phyloP scores from a whole-genome alignment of 2,329 filamentous ascomycete genomes.

The Esteya vermicola region DNA sequence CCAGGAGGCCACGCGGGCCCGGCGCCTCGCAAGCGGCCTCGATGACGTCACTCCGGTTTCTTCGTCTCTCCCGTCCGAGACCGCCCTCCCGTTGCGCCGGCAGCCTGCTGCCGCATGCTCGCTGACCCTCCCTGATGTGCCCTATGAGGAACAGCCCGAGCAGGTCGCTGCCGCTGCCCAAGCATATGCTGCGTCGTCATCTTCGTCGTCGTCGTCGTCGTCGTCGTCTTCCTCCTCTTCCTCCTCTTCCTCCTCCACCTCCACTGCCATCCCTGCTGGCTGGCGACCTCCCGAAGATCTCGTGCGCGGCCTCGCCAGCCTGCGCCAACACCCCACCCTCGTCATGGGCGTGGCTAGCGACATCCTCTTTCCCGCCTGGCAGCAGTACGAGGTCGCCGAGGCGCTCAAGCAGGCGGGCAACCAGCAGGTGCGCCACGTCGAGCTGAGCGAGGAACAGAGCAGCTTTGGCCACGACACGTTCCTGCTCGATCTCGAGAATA shows the following conservation, averaged over 20 bases:
- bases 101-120: slow-evolving; percentile 41
- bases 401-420: slow-evolving; percentile 69
- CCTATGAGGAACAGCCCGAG: slow-evolving; percentile 67
- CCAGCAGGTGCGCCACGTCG: slow-evolving; percentile 67
- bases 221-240: slow-evolving; percentile 10
- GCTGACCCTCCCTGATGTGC: slow-evolving; percentile 66
- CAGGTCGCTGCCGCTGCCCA: not conserved
- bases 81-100: not conserved
- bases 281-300: slow-evolving; percentile 62
- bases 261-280: slow-evolving; percentile 14
- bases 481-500: slow-evolving; percentile 77
- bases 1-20: slow-evolving; percentile 46
- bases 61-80: not conserved
- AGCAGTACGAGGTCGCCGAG: slow-evolving; percentile 86
- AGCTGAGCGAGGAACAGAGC: slow-evolving; percentile 87
- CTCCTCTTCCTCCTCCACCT: slow-evolving; percentile 13
- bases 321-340: slow-evolving; percentile 67
- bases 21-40: slow-evolving; percentile 34
- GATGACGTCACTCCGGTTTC: not conserved
- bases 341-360: slow-evolving; percentile 93
- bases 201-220: slow-evolving; percentile 13
- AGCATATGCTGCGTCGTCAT: not conserved
- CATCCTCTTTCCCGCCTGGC: slow-evolving; percentile 95
- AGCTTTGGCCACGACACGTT: slow-evolving; percentile 97
- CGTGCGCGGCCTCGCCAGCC: slow-evolving; percentile 53